Conservation (phyloP, 495 filamentous ascomycete genomes). For the Penicillium atrosanguineum region DNA sequence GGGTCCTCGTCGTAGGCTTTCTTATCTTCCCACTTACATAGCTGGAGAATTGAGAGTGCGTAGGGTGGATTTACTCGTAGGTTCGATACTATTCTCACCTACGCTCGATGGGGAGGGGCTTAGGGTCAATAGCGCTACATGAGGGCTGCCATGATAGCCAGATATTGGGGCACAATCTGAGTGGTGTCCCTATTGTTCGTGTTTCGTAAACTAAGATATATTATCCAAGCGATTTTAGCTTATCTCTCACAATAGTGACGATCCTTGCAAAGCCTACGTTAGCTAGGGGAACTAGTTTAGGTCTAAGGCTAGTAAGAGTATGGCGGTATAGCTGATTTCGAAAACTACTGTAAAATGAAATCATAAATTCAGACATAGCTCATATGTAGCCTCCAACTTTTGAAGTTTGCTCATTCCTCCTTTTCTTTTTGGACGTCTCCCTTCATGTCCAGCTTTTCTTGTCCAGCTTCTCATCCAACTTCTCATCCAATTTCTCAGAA, state of each 20-base stretch:
- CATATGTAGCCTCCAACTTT: no score
- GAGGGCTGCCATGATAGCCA: constrained; percentile 3
- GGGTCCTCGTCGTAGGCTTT: no score
- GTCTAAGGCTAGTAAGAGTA: constrained; percentile 1
- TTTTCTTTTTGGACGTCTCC: neutral
- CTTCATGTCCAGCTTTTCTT: neutral
- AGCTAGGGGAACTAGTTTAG: neutral
- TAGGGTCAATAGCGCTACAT: neutral
- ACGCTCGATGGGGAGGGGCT: constrained; percentile 9
- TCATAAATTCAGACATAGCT: no score
- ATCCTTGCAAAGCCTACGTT: constrained; percentile 5
- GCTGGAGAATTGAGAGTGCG: no score
- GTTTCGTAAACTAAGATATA: neutral
- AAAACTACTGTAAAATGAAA: no score
- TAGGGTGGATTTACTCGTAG: no score
- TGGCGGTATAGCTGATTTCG: no score
- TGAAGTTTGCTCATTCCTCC: neutral
- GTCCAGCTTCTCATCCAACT: neutral
- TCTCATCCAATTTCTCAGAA: neutral
- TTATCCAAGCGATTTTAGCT: constrained; percentile 1
- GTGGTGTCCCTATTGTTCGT: constrained; percentile 5
- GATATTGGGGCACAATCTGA: no score
- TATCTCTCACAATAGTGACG: constrained; percentile 1
- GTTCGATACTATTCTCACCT: no score
- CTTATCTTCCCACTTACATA: no score